Evolutionary conservation across 2,329 filamentous ascomycete genomes (phyloP), one percentile per base, ranked within the genome.

Genomic region (Ilyonectria robusta): DNA sequence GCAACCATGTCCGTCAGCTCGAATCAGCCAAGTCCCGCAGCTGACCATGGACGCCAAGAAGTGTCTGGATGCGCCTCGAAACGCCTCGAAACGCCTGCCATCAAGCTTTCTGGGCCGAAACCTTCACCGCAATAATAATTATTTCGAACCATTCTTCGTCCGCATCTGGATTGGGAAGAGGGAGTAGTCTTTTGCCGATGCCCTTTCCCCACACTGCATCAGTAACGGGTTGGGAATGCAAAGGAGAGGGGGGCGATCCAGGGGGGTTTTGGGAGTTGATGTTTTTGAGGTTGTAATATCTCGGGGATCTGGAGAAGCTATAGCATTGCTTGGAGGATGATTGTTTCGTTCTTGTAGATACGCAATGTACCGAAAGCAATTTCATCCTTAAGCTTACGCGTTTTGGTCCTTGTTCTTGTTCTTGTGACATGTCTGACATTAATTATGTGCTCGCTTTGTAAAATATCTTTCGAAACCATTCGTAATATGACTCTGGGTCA

Each of bases 291-390:
- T 57, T 37, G 44, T 67, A 50, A 58, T 66, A 48, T 53, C 21
- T 21, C 19, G 44, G 46, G 63, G 62, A 65, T 65, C 42, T 29
- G 66, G 66, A 68, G 19, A 42, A 62, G 59, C 69, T 60, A 66
- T 69, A 67, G 70, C 70, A 69, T 68, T 67, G 64, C 63, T 72
- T 50, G 64, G 69, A 62, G 61, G 63, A 71, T 70, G 66, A 67
- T 56, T 62, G 62, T 71, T 59, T 70, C 73, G 67, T 72, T 73
- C 65, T 69, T 67, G 65, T 68, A 72, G 61, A 75, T 74, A 67
- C 56, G 46, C 70, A 71, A 65, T 64, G 66, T 68, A 72, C 66
- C 60, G 62, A 73, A 62, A 65, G 54, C 59, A 73, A 60, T 70
- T 68, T 65, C 60, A 66, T 67, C 65, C 65, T 64, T 72, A 59